Base-by-base conservation (phyloP, 495 filamentous ascomycete genomes). In the Aspergillus cristatus region DNA sequence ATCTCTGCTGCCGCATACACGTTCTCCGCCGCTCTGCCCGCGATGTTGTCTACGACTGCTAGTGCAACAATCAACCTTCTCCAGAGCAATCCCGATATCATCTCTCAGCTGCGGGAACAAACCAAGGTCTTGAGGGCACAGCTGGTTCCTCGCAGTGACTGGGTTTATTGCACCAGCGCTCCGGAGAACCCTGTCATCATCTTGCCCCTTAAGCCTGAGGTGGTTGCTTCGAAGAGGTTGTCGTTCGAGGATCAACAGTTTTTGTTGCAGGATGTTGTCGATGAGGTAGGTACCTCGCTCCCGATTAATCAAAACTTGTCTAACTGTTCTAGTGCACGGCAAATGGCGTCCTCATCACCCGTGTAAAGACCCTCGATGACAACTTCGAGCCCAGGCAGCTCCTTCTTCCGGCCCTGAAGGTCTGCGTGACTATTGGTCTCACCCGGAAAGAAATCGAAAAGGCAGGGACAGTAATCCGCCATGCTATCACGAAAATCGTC, bases 391-490 rank as follows among this genome's bases (percentile, higher is more conserved):
- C 73, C 12, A 80, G 81, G 37, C 79, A 82, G 18, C 57, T 71
- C 41, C 73, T 85, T 30, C 67, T 76, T 35, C 84, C 88, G 11
- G 84, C 81, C 4, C 70, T 97, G 40, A 98, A 97, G 67, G 79
- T 94, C 13, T 95, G 89, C 56, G 71, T 95, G 38, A 90, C 87
- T 0, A 81, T 71, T 22, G 91, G 84, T 7, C 70, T 97, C 47
- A 82, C 82, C 24, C 88, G 83, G 68, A 95, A 94, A 65, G 91
- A 98, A 58, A 81, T 86, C 31, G 91, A 98, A 65, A 90, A 87
- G 63, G 84, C 91, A 2, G 91, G 90, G 2, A 75, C 78, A 3
- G 82, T 76, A 4, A 85, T 97, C 41, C 74, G 93, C 35, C 90
- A 96, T 63, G 91, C 89, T 14, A 85, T 96, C 48, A 94, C 89